Conservation (phyloP, 2,329 filamentous ascomycete genomes). For the Alternaria arborescens region DNA sequence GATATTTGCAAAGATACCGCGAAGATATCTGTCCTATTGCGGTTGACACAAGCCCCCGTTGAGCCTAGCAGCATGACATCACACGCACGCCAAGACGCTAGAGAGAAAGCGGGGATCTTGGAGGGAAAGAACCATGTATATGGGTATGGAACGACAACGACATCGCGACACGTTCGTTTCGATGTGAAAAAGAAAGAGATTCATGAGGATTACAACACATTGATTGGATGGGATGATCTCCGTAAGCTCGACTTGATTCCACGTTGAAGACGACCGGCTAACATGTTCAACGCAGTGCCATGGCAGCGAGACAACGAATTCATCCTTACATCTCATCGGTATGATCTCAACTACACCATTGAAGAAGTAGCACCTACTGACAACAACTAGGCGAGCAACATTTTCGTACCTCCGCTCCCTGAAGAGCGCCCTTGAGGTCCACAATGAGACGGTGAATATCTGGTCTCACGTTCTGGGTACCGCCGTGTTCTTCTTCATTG, state of each 20-base stretch:
- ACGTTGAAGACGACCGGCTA: neutral
- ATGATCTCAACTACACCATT: neutral
- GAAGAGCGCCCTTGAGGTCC: conserved; percentile 3
- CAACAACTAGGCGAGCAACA: neutral
- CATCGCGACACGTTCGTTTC: neutral
- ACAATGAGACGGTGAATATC: conserved; percentile 18
- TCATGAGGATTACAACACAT: neutral
- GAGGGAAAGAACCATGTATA: conserved; percentile 2
- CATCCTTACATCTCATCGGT: conserved; percentile 12
- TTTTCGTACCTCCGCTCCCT: conserved; percentile 6
- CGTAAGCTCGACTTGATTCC: neutral
- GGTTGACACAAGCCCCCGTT: conserved; percentile 1
- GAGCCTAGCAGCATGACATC: conserved; percentile 8
- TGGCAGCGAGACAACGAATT: conserved; percentile 20
- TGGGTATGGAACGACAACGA: neutral
- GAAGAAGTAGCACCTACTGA: neutral
- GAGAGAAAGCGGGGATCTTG: conserved; percentile 3
- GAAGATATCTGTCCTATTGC: neutral
- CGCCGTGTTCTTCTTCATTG: neutral
- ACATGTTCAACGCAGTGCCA: conserved; percentile 2
- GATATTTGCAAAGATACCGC: neutral
- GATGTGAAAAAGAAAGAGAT: neutral
- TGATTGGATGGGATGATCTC: conserved; percentile 14
- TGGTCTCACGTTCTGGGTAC: conserved; percentile 14
- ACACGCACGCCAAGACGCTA: conserved; percentile 11